A percentile compares a stretch with the other conserved stretches of the same genome.
These are phyloP conservation scores for Trametes versicolor DNA, from an alignment of 1,284 basidiomycete genomes.

Conservation along the genomic window DNA sequence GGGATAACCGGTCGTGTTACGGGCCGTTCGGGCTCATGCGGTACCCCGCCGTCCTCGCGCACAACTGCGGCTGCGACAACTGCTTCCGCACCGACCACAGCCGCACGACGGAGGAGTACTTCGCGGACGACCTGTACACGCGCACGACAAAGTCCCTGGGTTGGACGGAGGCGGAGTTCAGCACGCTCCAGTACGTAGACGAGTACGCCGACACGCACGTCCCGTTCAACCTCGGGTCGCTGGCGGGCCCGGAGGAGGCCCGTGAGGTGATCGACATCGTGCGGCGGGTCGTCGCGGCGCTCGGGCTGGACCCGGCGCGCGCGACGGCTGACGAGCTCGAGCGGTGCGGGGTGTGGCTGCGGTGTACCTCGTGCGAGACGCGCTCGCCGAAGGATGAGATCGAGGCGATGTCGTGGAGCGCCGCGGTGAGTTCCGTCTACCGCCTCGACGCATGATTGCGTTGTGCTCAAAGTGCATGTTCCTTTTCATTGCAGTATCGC, in stretches of 20 bases:
- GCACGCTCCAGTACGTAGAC: too few relatives aligned
- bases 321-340: constrained; percentile 4
- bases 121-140: not conserved
- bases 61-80: not conserved
- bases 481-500: not conserved
- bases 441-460: not conserved
- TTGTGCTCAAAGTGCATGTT: not conserved
- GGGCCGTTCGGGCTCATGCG: not conserved
- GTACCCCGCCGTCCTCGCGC: not conserved
- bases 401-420: not conserved
- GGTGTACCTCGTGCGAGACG: not conserved
- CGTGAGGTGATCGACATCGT: not conserved
- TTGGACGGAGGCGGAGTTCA: not conserved
- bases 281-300: constrained; percentile 1
- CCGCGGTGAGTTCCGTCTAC: not conserved
- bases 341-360: not conserved
- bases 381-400: not conserved
- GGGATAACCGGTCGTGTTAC: too few relatives aligned
- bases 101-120: not conserved
- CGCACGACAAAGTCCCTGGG: not conserved
- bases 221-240: not conserved
- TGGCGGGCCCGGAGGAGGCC: not conserved
- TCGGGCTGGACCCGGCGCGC: constrained; percentile 1
- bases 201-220: not conserved
- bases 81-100: not conserved